Conservation (phyloP, 257 asterid genomes). For the Paulownia fortunei region DNA sequence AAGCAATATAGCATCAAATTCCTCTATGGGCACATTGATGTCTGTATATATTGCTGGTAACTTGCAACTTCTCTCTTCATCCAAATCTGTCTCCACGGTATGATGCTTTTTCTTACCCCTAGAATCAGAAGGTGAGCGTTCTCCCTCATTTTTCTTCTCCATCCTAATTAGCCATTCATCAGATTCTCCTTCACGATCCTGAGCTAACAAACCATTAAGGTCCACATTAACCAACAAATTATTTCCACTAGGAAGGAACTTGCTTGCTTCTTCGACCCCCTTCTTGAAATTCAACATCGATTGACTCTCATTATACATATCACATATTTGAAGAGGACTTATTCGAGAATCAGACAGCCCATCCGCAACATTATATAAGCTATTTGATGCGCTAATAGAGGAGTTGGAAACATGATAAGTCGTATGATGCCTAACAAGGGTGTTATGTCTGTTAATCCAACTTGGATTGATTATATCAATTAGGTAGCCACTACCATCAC, state of each 20-base stretch:
- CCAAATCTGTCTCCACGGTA: slow-evolving; percentile 39
- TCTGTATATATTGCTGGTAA: slow-evolving; percentile 39
- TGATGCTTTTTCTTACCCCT: slow-evolving; percentile 44
- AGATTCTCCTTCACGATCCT: slow-evolving; percentile 13
- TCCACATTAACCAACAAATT: slow-evolving; percentile 29
- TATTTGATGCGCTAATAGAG: too few species aligned
- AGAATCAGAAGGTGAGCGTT: too few species aligned
- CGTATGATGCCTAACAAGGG: too few species aligned
- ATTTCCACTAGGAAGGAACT: slow-evolving; percentile 42
- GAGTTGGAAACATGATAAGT: too few species aligned
- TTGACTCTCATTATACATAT: slow-evolving; percentile 41
- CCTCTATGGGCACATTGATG: slow-evolving; percentile 32
- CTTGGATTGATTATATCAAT: slow-evolving; percentile 38
- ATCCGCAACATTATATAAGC: too few species aligned
- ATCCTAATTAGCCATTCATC: too few species aligned
- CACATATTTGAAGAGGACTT: too few species aligned
- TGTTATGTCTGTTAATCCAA: slow-evolving; percentile 29
- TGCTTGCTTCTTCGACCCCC: slow-evolving; percentile 57
- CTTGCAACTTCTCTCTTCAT: slow-evolving; percentile 55
- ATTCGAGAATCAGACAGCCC: too few species aligned
- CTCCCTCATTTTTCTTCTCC: slow-evolving; percentile 27
- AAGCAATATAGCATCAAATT: slow-evolving; percentile 53
- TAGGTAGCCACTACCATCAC: slow-evolving; percentile 32
- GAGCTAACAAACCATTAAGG: slow-evolving; percentile 19
- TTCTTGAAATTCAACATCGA: slow-evolving; percentile 50